These are phyloP conservation scores for Cordyceps militaris DNA, from an alignment of 2,329 filamentous ascomycete genomes.

Conservation along the genomic window DNA sequence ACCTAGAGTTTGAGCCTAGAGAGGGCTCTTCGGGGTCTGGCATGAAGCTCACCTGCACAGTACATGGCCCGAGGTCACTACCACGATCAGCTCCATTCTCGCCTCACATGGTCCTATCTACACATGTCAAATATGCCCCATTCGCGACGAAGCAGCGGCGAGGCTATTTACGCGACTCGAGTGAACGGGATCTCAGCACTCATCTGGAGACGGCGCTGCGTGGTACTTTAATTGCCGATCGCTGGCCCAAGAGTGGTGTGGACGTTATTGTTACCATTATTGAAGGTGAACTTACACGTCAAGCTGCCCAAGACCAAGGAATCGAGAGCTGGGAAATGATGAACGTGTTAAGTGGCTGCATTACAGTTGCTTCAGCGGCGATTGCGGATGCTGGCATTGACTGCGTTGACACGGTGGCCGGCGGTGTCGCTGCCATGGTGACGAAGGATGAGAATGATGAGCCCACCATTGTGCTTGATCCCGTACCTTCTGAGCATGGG, in stretches of 20 bases:
- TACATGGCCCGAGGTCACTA: constrained; percentile 87
- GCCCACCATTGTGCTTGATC: constrained; percentile 63
- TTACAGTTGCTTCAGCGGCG: constrained; percentile 88
- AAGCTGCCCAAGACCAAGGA: constrained; percentile 37
- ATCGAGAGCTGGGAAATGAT: constrained; percentile 78
- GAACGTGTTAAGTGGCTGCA: constrained; percentile 85
- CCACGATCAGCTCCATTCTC: constrained; percentile 87
- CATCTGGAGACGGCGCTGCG: constrained; percentile 87
- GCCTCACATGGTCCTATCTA: constrained; percentile 83
- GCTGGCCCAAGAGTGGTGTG: constrained; percentile 98
- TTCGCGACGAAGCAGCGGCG: constrained; percentile 79
- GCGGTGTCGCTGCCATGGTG: constrained; percentile 80
- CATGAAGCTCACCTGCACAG: constrained; percentile 85
- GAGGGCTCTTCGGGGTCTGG: constrained; percentile 49
- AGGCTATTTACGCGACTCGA: constrained; percentile 78
- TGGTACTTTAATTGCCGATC: constrained; percentile 83
- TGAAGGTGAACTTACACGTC: constrained; percentile 80
- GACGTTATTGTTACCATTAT: constrained; percentile 90
- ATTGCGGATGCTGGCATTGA: constrained; percentile 94
- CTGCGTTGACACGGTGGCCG: constrained; percentile 82
- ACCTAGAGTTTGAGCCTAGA: constrained; percentile 59
- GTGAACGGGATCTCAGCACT: constrained; percentile 81
- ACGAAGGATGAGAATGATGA: constrained; percentile 25
- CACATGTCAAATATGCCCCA: constrained; percentile 92
- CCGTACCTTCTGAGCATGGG: constrained; percentile 71